phyloP scores from a whole-genome alignment of 495 filamentous ascomycete genomes.

The Talaromyces borbonicus region DNA sequence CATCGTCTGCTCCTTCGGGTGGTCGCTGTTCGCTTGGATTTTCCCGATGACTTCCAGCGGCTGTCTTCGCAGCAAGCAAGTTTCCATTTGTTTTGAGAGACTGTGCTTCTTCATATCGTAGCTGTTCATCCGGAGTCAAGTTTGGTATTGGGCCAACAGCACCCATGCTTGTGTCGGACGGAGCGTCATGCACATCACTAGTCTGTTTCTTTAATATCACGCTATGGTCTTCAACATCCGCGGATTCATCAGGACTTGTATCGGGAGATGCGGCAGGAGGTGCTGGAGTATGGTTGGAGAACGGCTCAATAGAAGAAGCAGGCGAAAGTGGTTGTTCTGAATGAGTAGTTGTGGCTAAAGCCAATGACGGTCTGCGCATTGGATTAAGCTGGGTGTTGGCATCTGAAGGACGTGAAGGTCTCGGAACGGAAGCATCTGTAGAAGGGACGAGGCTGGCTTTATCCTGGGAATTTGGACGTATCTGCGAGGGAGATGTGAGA shows the following conservation, averaged over 20 bases:
- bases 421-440: not conserved
- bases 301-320: constrained; percentile 32
- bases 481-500: constrained; percentile 3
- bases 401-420: not conserved
- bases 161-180: constrained; percentile 2
- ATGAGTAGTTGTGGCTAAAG: constrained; percentile 17
- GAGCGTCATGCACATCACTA: not conserved
- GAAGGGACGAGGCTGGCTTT: not conserved
- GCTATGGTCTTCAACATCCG: constrained; percentile 13
- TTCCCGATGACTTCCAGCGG: constrained; percentile 12
- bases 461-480: constrained; percentile 1
- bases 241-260: constrained; percentile 30
- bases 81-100: constrained; percentile 22
- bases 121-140: constrained; percentile 40
- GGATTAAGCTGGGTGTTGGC: constrained; percentile 18
- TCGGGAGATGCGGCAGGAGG: constrained; percentile 29
- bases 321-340: constrained; percentile 35
- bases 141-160: constrained; percentile 21
- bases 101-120: constrained; percentile 40
- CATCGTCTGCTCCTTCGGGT: constrained; percentile 18
- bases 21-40: constrained; percentile 2
- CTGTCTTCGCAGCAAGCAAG: constrained; percentile 13
- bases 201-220: not conserved
- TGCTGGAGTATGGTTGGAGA: constrained; percentile 33
- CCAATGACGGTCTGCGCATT: constrained; percentile 24